Evolutionary conservation across 2,329 filamentous ascomycete species (phyloP).

Genomic region (Diaporthe citriasiana): DNA sequence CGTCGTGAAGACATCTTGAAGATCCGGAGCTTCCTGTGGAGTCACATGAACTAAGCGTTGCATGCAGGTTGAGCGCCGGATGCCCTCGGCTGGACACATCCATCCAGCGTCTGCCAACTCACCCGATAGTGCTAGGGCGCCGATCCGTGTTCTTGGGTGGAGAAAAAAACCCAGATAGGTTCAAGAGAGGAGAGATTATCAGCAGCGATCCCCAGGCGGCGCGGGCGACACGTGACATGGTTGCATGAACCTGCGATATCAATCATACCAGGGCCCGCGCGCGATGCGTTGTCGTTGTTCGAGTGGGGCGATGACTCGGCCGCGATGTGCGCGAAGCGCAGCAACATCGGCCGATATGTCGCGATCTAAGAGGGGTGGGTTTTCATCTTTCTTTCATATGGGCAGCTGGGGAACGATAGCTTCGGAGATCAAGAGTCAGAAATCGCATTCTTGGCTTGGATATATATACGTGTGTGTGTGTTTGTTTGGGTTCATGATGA

Average conservation of each 20-base stretch:
- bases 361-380: background rate
- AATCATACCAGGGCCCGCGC: background rate
- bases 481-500: background rate
- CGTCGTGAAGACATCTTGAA: no score
- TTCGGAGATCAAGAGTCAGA: background rate
- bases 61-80: background rate
- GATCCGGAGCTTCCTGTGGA: background rate
- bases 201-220: slow-evolving; percentile 14
- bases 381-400: background rate
- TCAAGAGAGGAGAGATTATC: background rate
- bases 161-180: background rate
- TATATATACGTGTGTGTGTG: background rate
- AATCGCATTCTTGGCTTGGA: background rate
- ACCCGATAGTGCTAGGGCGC: background rate
- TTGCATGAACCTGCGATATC: slow-evolving; percentile 18
- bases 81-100: background rate
- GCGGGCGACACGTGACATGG: slow-evolving; percentile 2
- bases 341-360: slow-evolving; percentile 16
- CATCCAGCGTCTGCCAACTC: slow-evolving; percentile 5
- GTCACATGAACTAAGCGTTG: no score
- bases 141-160: background rate
- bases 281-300: slow-evolving; percentile 25
- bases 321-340: background rate
- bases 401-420: background rate
- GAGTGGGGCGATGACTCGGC: slow-evolving; percentile 16